Evolutionary conservation across 1,139 yeast species (phyloP).

Genomic region (Yamadazyma dushanensis): DNA sequence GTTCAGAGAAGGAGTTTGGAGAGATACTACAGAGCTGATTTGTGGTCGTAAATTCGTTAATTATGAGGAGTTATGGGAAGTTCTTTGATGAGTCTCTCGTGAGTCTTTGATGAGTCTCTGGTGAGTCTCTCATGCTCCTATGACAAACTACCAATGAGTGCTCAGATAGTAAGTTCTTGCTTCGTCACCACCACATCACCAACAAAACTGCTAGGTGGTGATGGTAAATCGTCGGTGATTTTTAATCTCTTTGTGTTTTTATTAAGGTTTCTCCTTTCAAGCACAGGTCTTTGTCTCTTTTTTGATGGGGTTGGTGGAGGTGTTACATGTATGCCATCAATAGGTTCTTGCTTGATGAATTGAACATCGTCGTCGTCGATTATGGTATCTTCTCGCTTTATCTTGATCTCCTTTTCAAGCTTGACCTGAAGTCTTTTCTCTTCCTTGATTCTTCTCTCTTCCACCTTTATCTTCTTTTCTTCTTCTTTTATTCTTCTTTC

Average conservation of each 20-base stretch:
- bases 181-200: slow-evolving; percentile 8
- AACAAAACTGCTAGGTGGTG: slow-evolving; percentile 24
- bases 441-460: slow-evolving; percentile 11
- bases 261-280: slow-evolving; percentile 19
- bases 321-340: slow-evolving; percentile 12
- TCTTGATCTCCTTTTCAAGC: not conserved
- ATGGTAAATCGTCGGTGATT: slow-evolving; percentile 19
- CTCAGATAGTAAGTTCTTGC: slow-evolving; percentile 4
- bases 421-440: slow-evolving; percentile 7
- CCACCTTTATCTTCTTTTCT: slow-evolving; percentile 13
- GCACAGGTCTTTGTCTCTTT: slow-evolving; percentile 17
- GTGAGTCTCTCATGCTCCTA: no score
- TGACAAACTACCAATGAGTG: not conserved
- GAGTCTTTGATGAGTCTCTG: not conserved
- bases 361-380: no score
- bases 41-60: no score
- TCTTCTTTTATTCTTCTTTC: slow-evolving; percentile 11
- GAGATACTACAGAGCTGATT: no score
- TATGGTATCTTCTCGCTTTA: slow-evolving; percentile 4
- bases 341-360: not conserved
- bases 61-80: no score
- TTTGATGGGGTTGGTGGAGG: slow-evolving; percentile 25
- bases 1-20: no score
- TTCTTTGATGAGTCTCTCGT: no score
- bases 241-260: slow-evolving; percentile 5